A percentile compares a stretch with the other conserved stretches of the same genome.
Evolutionary conservation across 305 asterid genomes (phyloP).

Genomic region (Petunia hybrid): DNA sequence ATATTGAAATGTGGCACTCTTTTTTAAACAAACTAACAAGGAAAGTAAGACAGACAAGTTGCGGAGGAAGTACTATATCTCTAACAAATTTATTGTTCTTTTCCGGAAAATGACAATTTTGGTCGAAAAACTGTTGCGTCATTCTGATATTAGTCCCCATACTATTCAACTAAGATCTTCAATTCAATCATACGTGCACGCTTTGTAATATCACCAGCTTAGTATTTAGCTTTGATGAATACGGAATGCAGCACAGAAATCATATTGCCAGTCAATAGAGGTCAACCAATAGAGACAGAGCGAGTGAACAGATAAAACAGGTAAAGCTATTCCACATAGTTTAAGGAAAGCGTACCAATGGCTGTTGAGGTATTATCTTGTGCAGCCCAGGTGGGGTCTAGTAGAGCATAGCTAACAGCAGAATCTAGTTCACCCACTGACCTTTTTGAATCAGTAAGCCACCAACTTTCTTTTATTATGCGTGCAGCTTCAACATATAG

Average conservation of each 20-base stretch:
- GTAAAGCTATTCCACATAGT: conserved; percentile 18
- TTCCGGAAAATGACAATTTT: neutral
- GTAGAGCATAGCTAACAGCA: conserved; percentile 89
- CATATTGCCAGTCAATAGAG: conserved; percentile 12
- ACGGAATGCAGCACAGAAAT: neutral
- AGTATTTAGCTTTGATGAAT: too few relatives aligned
- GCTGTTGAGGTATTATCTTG: conserved; percentile 99
- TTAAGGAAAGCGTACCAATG: conserved; percentile 61
- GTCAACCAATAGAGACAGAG: conserved; percentile 25
- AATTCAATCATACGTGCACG: neutral
- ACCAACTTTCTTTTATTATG: conserved; percentile 95
- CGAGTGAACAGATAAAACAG: conserved; percentile 3
- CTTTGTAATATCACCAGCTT: neutral
- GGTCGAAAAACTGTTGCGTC: neutral
- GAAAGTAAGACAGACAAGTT: too few relatives aligned
- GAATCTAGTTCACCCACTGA: conserved; percentile 88
- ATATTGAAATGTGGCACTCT: too few relatives aligned
- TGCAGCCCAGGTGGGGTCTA: conserved; percentile 99
- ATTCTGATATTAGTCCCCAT: too few relatives aligned
- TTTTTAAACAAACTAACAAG: too few relatives aligned
- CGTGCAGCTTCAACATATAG: conserved; percentile 89
- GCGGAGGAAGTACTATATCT: too few relatives aligned
- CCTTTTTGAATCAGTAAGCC: conserved; percentile 91
- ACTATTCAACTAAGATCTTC: neutral
- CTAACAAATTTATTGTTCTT: too few relatives aligned